Evolutionary conservation across 768 basidiomycete species (phyloP), one percentile per base, ranked within the genome.

Genomic region (Scleroderma citrinum): DNA sequence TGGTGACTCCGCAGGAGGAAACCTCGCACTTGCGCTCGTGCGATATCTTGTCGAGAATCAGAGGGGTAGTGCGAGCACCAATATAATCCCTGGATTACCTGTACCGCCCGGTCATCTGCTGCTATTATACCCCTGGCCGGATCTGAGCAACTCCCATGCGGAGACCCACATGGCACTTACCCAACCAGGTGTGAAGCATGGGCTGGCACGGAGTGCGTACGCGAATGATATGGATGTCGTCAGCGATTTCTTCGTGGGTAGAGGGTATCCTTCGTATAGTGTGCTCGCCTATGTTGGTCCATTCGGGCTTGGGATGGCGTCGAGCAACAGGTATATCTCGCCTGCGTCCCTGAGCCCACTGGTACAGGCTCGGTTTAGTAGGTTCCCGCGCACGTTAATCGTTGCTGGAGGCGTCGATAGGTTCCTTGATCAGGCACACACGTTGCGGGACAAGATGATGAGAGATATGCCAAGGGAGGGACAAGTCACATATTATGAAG

Each of bases 1-100:
- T 21, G 72, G 71, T 20, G 71, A 74, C 49, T 69, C 68, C 2
- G 69, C 71, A 0, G 73, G 71, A 5, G 72, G 65, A 6, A 66
- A 72, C 57, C 59, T 71, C 23, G 63, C 59, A n/a, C 41, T 61
- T 20, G 46, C 55, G 17, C 48, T 63, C 19, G 41, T 42, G 17
- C 56, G 57, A 5, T 63, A 61, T 49, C 46, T 61, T 20, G 45
- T 49, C 11, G 40, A 41, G 23, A 41, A 41, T 21, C 19, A 41
- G 26, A 24, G 46, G 23, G 30, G 46, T 23, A 30, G 21, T 31
- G 23, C 43, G 41, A 23, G 16, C 51, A 26, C 38, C n/a, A 29
- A 29, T 29, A 8, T 29, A 29, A 5, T 29, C 26, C 26, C 8
- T 29, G 12, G 46, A 48, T 11, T 47, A 13, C 40, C 40, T 6